These are phyloP conservation scores for Aspergillus quadrilineatus DNA, from an alignment of 2,329 filamentous ascomycete species.

Conservation along the genomic window DNA sequence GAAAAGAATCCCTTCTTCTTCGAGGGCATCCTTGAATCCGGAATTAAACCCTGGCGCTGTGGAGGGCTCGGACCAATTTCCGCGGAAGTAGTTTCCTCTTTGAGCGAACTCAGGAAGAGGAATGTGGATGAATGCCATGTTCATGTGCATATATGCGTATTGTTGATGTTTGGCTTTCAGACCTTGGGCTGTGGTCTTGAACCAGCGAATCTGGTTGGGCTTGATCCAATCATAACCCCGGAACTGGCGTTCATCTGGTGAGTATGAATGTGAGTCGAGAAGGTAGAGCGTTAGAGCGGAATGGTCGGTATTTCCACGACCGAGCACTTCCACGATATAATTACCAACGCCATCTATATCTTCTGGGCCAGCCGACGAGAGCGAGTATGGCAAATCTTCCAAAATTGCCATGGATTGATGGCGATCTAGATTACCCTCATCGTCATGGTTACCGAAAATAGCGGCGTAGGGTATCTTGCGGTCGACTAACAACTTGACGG, in stretches of 20 bases:
- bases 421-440: constrained; percentile 79
- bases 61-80: constrained; percentile 76
- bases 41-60: constrained; percentile 89
- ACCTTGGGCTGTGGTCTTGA: constrained; percentile 71
- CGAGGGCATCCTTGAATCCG: constrained; percentile 85
- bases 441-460: constrained; percentile 97
- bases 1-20: constrained; percentile 80
- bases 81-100: constrained; percentile 59
- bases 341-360: constrained; percentile 90
- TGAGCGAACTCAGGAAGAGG: constrained; percentile 85
- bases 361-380: constrained; percentile 79
- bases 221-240: constrained; percentile 98
- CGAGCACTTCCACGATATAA: constrained; percentile 87
- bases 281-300: constrained; percentile 93
- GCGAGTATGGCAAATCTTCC: constrained; percentile 81
- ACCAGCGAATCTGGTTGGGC: constrained; percentile 91
- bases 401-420: constrained; percentile 80
- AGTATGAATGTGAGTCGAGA: constrained; percentile 89
- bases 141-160: constrained; percentile 90
- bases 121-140: constrained; percentile 96
- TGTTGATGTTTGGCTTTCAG: constrained; percentile 75
- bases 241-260: constrained; percentile 81
- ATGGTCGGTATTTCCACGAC: constrained; percentile 74
- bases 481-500: constrained; percentile 77
- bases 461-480: constrained; percentile 88